phyloP scores from a whole-genome alignment of 345 rosid species.

The Zanthoxylum bungeanum region DNA sequence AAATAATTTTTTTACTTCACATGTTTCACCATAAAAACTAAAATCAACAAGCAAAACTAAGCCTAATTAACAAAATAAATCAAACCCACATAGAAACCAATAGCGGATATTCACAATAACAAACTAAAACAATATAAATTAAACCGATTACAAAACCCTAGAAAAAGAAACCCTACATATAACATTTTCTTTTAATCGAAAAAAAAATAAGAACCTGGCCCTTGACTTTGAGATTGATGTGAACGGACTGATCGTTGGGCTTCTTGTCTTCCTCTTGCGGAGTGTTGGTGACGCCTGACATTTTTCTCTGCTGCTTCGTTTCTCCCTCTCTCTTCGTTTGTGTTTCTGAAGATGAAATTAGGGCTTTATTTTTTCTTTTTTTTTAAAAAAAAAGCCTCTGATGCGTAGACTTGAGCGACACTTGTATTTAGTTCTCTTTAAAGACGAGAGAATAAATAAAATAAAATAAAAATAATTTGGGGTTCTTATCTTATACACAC shows the following conservation, averaged over 20 bases:
- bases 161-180: neutral
- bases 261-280: slow-evolving; percentile 67
- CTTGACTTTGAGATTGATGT: slow-evolving; percentile 86
- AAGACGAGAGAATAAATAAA: too few relatives aligned
- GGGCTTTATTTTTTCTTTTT: neutral
- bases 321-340: neutral
- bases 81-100: neutral
- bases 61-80: neutral
- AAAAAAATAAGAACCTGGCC: slow-evolving; percentile 55
- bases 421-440: too few relatives aligned
- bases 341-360: neutral
- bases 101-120: neutral
- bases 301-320: slow-evolving; percentile 13
- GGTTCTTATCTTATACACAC: too few relatives aligned
- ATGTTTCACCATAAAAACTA: neutral
- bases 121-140: too few relatives aligned
- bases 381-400: neutral
- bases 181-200: neutral
- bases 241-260: slow-evolving; percentile 66
- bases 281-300: slow-evolving; percentile 31
- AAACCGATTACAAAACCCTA: neutral
- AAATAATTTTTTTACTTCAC: neutral
- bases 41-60: neutral
- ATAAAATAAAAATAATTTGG: too few relatives aligned
- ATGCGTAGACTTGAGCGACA: too few relatives aligned